Base-by-base conservation (phyloP, 805 yeast species). In the Wickerhamomyces kurtzmanii region DNA sequence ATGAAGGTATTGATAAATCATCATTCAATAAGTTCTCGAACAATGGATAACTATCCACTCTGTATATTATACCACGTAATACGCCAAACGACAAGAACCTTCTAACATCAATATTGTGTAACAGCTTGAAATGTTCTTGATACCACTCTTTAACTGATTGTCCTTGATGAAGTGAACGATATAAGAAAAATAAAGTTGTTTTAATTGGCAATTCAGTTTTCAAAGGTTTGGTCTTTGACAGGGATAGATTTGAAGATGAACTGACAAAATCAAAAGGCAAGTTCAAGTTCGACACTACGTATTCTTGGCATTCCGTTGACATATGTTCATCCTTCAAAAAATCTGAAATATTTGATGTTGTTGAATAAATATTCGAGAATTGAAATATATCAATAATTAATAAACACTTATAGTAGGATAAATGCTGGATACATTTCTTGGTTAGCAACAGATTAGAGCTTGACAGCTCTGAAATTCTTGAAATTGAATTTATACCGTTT, bases 1-100 rank as follows among this genome's bases (percentile, higher is more conserved):
- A n/a, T n/a, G n/a, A 23, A 12, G 31, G 26, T 19, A 32, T 36
- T 13, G 31, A 30, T 10, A 35, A 28, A 20, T 36, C 43, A 17
- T 33, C 30, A 10, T 29, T 24, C 6, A 36, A 39, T 5, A 35
- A 26, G 17, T 42, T 38, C 20, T 42, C 58, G 29, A 71, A 50
- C 2, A 83, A 55, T 0, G 97, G 96, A 45, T 72, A 83, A 13
- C 86, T 60, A 31, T 80, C 68, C 2, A 86, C 81, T 28, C 96
- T 57, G 47, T 86, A 86, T 7, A 93, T 78, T 5, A 91, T 44
- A 0, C 94, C 85, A 35, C 85, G 69, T 15, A 84, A 59, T 3
- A 84, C 66, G 1, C 99, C 99, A 60, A 87, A 91, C 12, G 86
- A 73, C 13, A 91, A 60, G 41, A 91, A 83, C 30, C 94, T 59